Evolutionary conservation across 306 rosid genomes (phyloP).

Genomic region (Styphnolobium japonicum): DNA sequence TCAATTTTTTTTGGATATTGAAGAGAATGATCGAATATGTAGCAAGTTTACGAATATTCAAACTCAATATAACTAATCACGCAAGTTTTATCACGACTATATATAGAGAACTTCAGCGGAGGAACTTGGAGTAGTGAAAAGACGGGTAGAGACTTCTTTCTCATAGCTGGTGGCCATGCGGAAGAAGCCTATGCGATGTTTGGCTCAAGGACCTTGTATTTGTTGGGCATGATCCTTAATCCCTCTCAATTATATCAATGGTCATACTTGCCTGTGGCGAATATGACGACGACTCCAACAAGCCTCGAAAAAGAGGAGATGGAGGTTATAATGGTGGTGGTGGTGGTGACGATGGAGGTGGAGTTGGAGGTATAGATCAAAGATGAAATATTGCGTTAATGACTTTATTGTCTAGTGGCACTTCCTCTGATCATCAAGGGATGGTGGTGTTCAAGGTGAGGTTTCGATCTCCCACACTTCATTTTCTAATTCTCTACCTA

Average conservation of each 20-base stretch:
- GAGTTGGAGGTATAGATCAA: background rate
- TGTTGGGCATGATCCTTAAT: background rate
- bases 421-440: too few species aligned
- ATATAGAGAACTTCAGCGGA: background rate
- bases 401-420: too few species aligned
- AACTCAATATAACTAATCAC: background rate
- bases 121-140: background rate
- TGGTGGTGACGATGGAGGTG: background rate
- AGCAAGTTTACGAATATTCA: background rate
- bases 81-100: too few species aligned
- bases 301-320: background rate
- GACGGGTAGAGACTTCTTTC: background rate
- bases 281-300: background rate
- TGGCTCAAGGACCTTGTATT: too few species aligned
- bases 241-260: constrained; percentile 6
- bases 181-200: too few species aligned
- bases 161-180: background rate
- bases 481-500: too few species aligned
- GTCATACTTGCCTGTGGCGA: constrained; percentile 8
- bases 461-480: too few species aligned
- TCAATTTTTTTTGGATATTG: too few species aligned
- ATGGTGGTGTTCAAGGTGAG: too few species aligned
- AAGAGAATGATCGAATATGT: background rate
- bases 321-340: background rate
- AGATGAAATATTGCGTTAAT: too few species aligned